Conservation (phyloP, 2,329 filamentous ascomycete species). For the Moelleriella libera region DNA sequence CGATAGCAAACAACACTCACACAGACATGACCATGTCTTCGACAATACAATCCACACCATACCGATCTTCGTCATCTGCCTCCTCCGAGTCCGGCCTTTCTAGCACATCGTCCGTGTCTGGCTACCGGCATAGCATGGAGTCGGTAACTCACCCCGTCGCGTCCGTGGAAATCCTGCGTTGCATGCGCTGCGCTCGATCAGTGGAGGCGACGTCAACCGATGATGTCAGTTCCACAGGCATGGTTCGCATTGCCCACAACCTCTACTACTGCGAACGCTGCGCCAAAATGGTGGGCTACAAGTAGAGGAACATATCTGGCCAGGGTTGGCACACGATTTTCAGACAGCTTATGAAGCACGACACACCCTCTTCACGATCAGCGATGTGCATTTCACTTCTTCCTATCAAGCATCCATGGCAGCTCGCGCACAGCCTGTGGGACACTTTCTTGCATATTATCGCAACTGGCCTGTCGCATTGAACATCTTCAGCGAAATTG, state of each 20-base stretch:
- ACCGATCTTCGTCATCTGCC: constrained; percentile 11
- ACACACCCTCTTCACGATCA: background rate
- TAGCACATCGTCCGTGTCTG: constrained; percentile 13
- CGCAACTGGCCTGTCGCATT: background rate
- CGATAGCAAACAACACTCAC: no score
- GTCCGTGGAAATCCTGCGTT: constrained; percentile 46
- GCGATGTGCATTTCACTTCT: background rate
- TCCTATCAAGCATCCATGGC: background rate
- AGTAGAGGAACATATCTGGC: constrained; percentile 21
- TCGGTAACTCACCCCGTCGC: constrained; percentile 26
- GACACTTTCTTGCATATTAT: background rate
- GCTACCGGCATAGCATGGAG: constrained; percentile 34
- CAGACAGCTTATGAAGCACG: background rate
- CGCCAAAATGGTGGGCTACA: constrained; percentile 49
- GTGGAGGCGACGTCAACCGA: constrained; percentile 48
- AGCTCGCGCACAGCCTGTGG: background rate
- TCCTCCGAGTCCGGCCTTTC: constrained; percentile 29
- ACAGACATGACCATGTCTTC: constrained; percentile 6
- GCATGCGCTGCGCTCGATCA: constrained; percentile 45
- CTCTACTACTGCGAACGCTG: constrained; percentile 54
- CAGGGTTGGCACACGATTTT: background rate
- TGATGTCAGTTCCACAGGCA: constrained; percentile 41
- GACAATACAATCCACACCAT: constrained; percentile 7
- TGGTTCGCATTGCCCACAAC: constrained; percentile 51
- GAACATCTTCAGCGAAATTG: background rate